Base-by-base conservation (phyloP, 129 eudicot species). In the Apium graveolens region DNA sequence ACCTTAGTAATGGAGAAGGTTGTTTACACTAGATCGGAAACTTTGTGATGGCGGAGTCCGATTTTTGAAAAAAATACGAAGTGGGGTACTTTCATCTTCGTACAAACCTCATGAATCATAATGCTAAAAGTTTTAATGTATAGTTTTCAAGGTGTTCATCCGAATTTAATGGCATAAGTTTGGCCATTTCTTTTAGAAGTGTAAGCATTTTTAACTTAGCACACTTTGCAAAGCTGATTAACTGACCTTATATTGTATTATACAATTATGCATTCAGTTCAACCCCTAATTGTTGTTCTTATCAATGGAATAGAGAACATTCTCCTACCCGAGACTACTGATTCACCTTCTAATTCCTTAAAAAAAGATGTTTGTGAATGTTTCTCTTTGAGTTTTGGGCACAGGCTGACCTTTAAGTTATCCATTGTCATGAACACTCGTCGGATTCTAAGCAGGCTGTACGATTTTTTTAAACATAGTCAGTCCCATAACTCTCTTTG, bases 161-260 rank as follows among this genome's bases (percentile, higher is more conserved):
- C 97, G 29, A 89, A 86, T 84, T 88, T 94, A 73, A 86, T 96
- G 83, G 87, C 93, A 55, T 96, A 94, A 86, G 98, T 94, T 81
- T 94, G 98, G 98, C 97, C 98, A 48, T 94, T 94, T 83, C 92
- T 94, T 72, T 97, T 94, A 75, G 98, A 97, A 87, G 96, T 94
- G 98, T 94, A 91, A 89, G 98, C 78, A 73, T 70, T 55, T 68
- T 68, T 73, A 51, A 42, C 49, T 72, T 63, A 66, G n/a, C 79
- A 29, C 20, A 42, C 14, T 41, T 75, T 41, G 20, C 42, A 68
- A n/a, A 45, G 11, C 44, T 75, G n/a, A n/a, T n/a, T n/a, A n/a
- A n/a, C n/a, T n/a, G 49, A 74, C 71, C 37, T 44, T 73, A 63
- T 21, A n/a, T 60, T 37, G 20, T 77, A 51, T 41, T 72, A 57